These are phyloP conservation scores for Verticillium tricorpus DNA, from an alignment of 2,329 filamentous ascomycete genomes.

Conservation along the genomic window DNA sequence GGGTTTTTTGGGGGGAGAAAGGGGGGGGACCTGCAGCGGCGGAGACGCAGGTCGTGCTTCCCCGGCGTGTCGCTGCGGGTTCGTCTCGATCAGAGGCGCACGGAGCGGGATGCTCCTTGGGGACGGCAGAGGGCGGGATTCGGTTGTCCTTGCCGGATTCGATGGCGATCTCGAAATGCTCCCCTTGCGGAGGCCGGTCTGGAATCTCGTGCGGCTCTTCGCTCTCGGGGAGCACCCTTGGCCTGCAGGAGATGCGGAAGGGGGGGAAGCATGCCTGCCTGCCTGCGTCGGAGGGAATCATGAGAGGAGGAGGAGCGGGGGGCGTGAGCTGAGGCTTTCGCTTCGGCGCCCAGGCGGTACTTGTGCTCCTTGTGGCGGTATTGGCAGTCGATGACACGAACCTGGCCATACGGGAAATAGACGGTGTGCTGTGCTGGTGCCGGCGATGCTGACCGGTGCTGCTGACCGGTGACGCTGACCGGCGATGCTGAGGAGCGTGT, in stretches of 20 bases:
- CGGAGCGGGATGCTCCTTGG: background rate
- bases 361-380: background rate
- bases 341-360: background rate
- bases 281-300: background rate
- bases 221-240: background rate
- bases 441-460: background rate
- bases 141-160: background rate
- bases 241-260: background rate
- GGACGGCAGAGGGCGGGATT: background rate
- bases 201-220: background rate
- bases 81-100: background rate
- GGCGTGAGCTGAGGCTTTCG: background rate
- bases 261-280: background rate
- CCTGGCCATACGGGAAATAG: no score
- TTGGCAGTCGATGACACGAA: background rate
- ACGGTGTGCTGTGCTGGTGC: background rate
- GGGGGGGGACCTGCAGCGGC: background rate
- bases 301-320: background rate
- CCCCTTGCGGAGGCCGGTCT: background rate
- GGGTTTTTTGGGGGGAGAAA: background rate
- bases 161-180: background rate
- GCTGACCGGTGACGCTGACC: no score
- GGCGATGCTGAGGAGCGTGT: background rate
- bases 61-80: background rate
- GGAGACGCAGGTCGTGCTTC: constrained; percentile 2